Conservation (phyloP, 495 filamentous ascomycete species). For the Hypoxylon crocopeplum region DNA sequence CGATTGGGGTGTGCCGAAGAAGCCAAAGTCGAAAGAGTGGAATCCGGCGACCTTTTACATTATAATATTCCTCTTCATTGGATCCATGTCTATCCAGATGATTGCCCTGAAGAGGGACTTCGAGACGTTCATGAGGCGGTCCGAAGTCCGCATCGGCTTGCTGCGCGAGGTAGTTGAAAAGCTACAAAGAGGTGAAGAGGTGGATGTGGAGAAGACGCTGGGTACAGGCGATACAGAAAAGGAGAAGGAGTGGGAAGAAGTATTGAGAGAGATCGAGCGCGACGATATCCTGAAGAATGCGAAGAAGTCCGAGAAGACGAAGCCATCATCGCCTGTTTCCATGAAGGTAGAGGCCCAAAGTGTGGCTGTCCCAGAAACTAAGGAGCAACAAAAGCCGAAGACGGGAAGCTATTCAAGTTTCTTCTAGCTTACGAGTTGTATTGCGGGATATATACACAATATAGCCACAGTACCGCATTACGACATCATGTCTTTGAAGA, state of each 20-base stretch:
- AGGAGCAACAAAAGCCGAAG: slow-evolving; percentile 34
- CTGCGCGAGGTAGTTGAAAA: slow-evolving; percentile 83
- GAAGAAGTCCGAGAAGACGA: slow-evolving; percentile 40
- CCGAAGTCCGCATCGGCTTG: slow-evolving; percentile 78
- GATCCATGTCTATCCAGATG: slow-evolving; percentile 92
- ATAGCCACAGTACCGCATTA: slow-evolving; percentile 23
- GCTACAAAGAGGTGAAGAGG: slow-evolving; percentile 83
- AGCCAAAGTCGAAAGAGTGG: slow-evolving; percentile 70
- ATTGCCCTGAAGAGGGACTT: slow-evolving; percentile 80
- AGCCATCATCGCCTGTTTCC: slow-evolving; percentile 14
- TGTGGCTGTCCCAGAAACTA: slow-evolving; percentile 1
- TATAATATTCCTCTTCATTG: slow-evolving; percentile 86
- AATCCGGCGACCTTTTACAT: slow-evolving; percentile 96
- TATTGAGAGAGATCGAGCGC: slow-evolving; percentile 79
- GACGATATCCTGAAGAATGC: slow-evolving; percentile 71
- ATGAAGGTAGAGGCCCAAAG: slow-evolving; percentile 18
- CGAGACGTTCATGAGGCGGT: slow-evolving; percentile 70
- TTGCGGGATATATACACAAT: slow-evolving; percentile 21
- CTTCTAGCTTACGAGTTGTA: slow-evolving; percentile 39
- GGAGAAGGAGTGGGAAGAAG: slow-evolving; percentile 92
- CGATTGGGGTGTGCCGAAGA: slow-evolving; percentile 35
- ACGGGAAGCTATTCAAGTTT: slow-evolving; percentile 44
- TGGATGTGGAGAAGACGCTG: slow-evolving; percentile 84
- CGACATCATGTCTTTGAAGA: slow-evolving; percentile 61
- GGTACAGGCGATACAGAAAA: slow-evolving; percentile 78